Evolutionary conservation across 2,329 filamentous ascomycete genomes (phyloP).

Genomic region (Cytospora schulzeri): DNA sequence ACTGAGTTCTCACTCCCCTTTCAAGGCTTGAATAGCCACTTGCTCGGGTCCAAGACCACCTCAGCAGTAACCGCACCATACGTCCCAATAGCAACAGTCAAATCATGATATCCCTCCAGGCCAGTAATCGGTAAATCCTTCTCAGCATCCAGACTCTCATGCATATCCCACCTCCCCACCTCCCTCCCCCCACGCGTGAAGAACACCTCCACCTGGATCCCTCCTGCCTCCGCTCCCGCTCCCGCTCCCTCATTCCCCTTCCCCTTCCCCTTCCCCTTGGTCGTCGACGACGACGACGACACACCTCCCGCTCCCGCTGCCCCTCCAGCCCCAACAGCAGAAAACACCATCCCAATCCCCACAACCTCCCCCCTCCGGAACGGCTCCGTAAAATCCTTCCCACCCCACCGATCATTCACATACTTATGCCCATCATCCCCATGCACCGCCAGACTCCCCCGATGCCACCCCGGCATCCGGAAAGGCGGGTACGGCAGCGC

Average conservation of each 20-base stretch:
- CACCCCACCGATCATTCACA: conserved; percentile 74
- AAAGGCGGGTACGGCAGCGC: conserved; percentile 78
- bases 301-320: no score
- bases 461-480: conserved; percentile 79
- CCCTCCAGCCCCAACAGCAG: conserved; percentile 31
- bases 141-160: conserved; percentile 70
- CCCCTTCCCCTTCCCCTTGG: conserved; percentile 27
- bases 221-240: conserved; percentile 30
- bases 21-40: conserved; percentile 56
- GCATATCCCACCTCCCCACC: conserved; percentile 68
- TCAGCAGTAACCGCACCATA: conserved; percentile 72
- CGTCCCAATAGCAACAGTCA: conserved; percentile 71
- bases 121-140: conserved; percentile 65
- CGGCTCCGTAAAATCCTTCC: conserved; percentile 65
- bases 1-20: neutral
- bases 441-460: conserved; percentile 74
- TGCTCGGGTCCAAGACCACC: conserved; percentile 60
- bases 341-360: conserved; percentile 71
- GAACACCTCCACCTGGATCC: conserved; percentile 62
- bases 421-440: conserved; percentile 78
- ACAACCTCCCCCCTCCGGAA: conserved; percentile 68
- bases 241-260: conserved; percentile 30
- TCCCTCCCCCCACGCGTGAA: conserved; percentile 68
- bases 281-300: neutral
- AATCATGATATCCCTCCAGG: conserved; percentile 70